Evolutionary conservation across 2,329 filamentous ascomycete species (phyloP), one percentile per base, ranked within the genome.

Genomic region (Xylariaceae sp.): DNA sequence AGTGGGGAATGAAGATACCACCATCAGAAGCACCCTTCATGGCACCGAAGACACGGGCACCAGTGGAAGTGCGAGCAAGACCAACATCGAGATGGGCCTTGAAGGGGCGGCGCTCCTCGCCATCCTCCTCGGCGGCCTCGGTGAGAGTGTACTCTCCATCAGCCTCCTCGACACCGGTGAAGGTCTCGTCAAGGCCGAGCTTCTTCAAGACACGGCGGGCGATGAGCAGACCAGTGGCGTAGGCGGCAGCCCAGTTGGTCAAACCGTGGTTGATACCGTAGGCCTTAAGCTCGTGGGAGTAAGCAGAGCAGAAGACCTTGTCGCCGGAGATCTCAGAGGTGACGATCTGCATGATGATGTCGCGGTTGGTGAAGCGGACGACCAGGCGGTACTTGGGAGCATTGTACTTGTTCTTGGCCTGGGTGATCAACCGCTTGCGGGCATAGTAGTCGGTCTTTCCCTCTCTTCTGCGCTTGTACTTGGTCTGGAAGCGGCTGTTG

Each of bases 391-490:
- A 98, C 88, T 99, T 99, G 82, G 95, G 95, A 66, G 95, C 90
- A 84, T 96, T 96, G 90, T 98, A 99, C 90, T 99, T 99, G 92
- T 99, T 99, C 92, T 98, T 99, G 84, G 95, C 95, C 87, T 99
- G 95, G 85, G 92, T 93, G 86, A 98, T 95, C 81, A 99, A 87
- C 77, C 95, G 90, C 91, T 98, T 98, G 80, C 95, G 94, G 78
- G 95, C 95, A 81, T 97, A 98, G 92, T 99, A 99, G 80, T 99
- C 95, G 84, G 95, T 99, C 91, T 99, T 99, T 78, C 95, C 95
- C 75, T 89, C 77, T 71, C 91, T 88, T 82, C 95, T 89, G 79
- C 95, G 93, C 87, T 92, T 95, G 91, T 97, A 99, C 90, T 99
- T 99, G 78, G 95, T 97, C 87, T 99, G 95, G 88, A 90, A 99